phyloP scores from a whole-genome alignment of 192 early-diverging fungal species.

The Coemansia sp. region DNA sequence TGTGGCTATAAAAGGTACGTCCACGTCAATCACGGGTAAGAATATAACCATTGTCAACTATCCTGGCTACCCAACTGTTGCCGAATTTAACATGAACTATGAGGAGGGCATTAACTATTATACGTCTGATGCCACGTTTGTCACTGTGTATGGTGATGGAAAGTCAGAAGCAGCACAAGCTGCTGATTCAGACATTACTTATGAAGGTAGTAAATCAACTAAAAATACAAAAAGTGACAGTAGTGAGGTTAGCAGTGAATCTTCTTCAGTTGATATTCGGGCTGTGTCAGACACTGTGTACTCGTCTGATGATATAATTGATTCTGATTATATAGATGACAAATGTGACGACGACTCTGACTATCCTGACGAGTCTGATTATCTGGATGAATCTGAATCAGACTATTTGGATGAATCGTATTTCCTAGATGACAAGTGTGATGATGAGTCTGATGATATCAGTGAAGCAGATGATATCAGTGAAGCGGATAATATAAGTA shows the following conservation, averaged over 20 bases:
- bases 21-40: constrained; percentile 20
- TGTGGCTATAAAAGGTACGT: constrained; percentile 17
- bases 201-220: not conserved
- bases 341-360: not conserved
- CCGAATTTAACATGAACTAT: constrained; percentile 15
- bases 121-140: constrained; percentile 6
- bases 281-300: not conserved
- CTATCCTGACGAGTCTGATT: not conserved
- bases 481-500: too few species aligned
- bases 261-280: too few species aligned
- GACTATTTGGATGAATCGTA: not conserved
- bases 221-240: not conserved
- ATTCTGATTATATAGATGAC: not conserved
- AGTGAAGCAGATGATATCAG: not conserved
- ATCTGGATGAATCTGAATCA: too few species aligned
- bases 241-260: not conserved
- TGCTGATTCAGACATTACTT: not conserved
- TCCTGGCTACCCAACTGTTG: constrained; percentile 9
- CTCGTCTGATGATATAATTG: not conserved
- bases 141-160: constrained; percentile 10
- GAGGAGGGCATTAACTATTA: constrained; percentile 13
- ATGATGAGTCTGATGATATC: not conserved
- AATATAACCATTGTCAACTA: constrained; percentile 35
- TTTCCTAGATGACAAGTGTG: not conserved
- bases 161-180: not conserved